Base-by-base conservation (phyloP, 306 rosid species). In the Sindora glabra region DNA sequence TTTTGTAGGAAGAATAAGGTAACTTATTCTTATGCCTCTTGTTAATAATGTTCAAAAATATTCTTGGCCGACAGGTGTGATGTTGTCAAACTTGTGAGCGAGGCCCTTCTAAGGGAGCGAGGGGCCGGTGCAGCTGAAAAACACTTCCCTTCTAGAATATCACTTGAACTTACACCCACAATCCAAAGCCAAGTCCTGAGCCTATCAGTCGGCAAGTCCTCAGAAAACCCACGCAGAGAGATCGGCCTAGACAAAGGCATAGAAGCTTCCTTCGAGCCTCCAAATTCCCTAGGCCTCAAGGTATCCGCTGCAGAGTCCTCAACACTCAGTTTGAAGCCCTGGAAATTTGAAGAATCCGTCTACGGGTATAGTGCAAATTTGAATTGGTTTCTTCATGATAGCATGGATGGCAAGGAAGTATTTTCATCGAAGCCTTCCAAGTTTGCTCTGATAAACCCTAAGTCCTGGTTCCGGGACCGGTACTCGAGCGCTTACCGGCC, bases 261-360 rank as follows among this genome's bases (percentile, higher is more conserved):
- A 70, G 99, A 92, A 75, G 96, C 82, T 5, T 77, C 90, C 40
- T 78, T 89, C 5, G 94, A 92, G 4, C 75, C 89, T 3, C 70
- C 79, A 0, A 89, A 80, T 44, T 67, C 69, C 74, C n/a, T 81
- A 46, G 94, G 89, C 1, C 68, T 92, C 0, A 88, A 34, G 68
- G 72, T 86, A 24, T 67, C 94, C 4, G 90, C 83, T 0, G 85
- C 78, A 52, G 99, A 92, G 73, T 70, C 85, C 21, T 13, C 72
- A 29, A 83, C 83, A 0, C 48, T 81, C 71, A 89, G 75, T 59
- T 36, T 89, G 19, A 92, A 77, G 77, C 94, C 99, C 0, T 92
- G 96, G 99, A 92, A 89, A 48, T 92, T 92, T 13, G 96, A 89
- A 74, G 67, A 92, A 75, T 78, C 89, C 0, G 92, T 82, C 11